Base-by-base conservation (phyloP, 164 flowering plant species). In the Chloranthus sessilifolius region DNA sequence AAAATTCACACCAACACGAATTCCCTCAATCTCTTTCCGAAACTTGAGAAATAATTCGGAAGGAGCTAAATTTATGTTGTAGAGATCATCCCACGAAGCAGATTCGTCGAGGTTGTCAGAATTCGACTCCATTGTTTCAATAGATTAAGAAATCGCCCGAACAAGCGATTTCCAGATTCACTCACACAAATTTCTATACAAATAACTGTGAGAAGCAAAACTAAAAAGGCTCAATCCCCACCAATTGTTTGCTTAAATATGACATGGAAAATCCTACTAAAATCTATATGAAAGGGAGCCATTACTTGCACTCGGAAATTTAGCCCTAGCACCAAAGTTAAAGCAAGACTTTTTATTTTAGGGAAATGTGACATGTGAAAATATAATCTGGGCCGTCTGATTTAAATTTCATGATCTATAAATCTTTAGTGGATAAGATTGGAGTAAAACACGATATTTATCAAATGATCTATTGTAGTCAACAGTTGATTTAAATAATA, bases 21-120 rank as follows among this genome's bases (percentile, higher is more conserved):
- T 16, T 5, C 89, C 89, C 36, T 84, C 63, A 26, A 78, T 33
- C 55, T 78, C 78, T 65, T 79, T 82, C 47, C 97, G 62, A 52
- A 90, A 87, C 74, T 90, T 90, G 62, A 84, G 47, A 62, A 90
- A 84, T 53, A 87, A 49, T 68, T 90, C 91, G 0, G 88, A 73
- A 0, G 95, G 97, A 39, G 84, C 57, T 58, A 84, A 66, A 72
- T 84, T 65, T 26, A 90, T 43, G 44, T 52, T 78, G 78, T 72
- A 79, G 8, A 74, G 76, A 26, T 89, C 94, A 6, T 80, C 87
- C 86, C 82, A 73, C 14, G 89, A 78, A 37, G 62, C 47, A 39
- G 82, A 76, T 59, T 79, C 87, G 24, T 75, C 85, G 3, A 51
- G 36, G 7, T 33, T 62, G 25, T 47, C 64, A 2, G 69, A 30